Evolutionary conservation across 768 basidiomycete genomes (phyloP).

Genomic region (Gloeophyllum trabeum): DNA sequence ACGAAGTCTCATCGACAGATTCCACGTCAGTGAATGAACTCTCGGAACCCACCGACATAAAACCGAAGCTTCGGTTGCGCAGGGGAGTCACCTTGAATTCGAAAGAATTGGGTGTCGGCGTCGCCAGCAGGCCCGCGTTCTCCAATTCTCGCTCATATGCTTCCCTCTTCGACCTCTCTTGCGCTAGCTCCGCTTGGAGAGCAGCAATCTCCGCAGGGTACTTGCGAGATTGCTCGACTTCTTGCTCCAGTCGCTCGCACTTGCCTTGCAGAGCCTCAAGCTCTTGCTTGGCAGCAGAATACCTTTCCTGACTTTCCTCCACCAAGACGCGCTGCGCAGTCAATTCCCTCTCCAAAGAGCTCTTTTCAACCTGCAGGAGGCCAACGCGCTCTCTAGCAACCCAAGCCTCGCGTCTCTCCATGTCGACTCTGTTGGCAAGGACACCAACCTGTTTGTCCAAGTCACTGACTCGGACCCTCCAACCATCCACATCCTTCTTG

Average conservation of each 20-base stretch:
- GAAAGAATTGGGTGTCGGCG: conserved; percentile 31
- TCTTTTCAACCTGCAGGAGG: conserved; percentile 57
- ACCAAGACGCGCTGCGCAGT: conserved; percentile 21
- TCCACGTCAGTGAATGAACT: conserved; percentile 65
- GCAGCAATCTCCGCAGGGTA: conserved; percentile 12
- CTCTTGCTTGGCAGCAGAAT: conserved; percentile 13
- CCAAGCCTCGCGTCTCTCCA: conserved; percentile 77
- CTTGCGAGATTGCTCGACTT: conserved; percentile 9
- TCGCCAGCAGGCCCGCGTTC: conserved; percentile 27
- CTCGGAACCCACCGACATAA: conserved; percentile 53
- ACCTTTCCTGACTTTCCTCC: conserved; percentile 17
- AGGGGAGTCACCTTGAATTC: conserved; percentile 12
- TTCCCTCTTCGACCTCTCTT: conserved; percentile 27
- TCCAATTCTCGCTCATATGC: conserved; percentile 47
- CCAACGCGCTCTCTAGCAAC: conserved; percentile 66
- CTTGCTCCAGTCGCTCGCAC: conserved; percentile 23
- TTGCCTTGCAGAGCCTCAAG: conserved; percentile 22
- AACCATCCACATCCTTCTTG: conserved; percentile 79
- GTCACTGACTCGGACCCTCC: conserved; percentile 68
- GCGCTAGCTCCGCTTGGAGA: conserved; percentile 21
- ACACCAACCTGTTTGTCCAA: conserved; percentile 60
- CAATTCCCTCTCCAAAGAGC: conserved; percentile 37
- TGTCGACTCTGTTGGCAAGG: conserved; percentile 59
- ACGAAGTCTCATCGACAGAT: conserved; percentile 27
- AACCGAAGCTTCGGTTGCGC: conserved; percentile 31